phyloP scores from a whole-genome alignment of 306 rosid genomes.

The Corylus heterophylla region DNA sequence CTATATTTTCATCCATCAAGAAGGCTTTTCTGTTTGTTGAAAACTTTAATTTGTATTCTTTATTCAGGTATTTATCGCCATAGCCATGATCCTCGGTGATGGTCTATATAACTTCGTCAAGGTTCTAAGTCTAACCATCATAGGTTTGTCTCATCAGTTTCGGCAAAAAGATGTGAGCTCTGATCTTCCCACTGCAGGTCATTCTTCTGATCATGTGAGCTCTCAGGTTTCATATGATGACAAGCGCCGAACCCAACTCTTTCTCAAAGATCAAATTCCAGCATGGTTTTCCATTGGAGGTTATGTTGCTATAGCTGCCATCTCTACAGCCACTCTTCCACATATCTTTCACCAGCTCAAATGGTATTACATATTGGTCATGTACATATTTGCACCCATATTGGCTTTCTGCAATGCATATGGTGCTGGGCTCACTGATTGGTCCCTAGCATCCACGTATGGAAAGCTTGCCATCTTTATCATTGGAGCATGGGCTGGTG shows the following conservation, averaged over 20 bases:
- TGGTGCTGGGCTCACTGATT: slow-evolving; percentile 19
- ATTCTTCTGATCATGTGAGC: background rate
- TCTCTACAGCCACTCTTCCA: slow-evolving; percentile 3
- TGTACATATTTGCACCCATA: background rate
- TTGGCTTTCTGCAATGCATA: slow-evolving; percentile 21
- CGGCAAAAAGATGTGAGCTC: background rate
- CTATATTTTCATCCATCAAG: too few species aligned
- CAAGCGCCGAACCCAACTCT: slow-evolving; percentile 1
- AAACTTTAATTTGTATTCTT: too few species aligned
- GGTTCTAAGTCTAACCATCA: background rate
- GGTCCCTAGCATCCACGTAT: slow-evolving; percentile 20
- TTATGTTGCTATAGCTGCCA: slow-evolving; percentile 8
- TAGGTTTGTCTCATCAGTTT: background rate
- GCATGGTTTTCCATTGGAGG: slow-evolving; percentile 3
- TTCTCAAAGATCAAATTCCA: slow-evolving; percentile 20
- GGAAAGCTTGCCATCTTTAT: slow-evolving; percentile 16
- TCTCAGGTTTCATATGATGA: slow-evolving; percentile 2
- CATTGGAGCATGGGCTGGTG: slow-evolving; percentile 17
- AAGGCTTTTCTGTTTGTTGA: too few species aligned
- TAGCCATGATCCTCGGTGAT: slow-evolving; percentile 19
- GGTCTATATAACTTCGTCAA: slow-evolving; percentile 7
- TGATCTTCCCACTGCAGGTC: background rate
- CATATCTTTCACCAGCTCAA: slow-evolving; percentile 11
- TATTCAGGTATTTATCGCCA: background rate
- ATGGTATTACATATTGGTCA: slow-evolving; percentile 17